Base-by-base conservation (phyloP, 345 rosid genomes). In the Boechera stricta region DNA sequence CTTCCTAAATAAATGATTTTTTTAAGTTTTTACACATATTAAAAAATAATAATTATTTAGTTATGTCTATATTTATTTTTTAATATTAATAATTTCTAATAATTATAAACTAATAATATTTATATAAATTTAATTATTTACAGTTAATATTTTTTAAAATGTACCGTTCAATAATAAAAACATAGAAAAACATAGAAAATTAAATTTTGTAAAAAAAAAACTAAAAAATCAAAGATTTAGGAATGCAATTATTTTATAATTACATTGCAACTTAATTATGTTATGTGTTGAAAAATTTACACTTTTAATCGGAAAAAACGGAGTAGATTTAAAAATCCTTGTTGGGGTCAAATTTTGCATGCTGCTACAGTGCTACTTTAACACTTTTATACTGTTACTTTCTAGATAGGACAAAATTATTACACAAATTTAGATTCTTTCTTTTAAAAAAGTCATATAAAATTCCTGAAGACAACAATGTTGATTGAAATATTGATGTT, bases 261-360 rank as follows among this genome's bases (percentile, higher is more conserved):
- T 13, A 33, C 8, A 16, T 36, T 10, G 10, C 41, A 36, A 8
- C 13, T 41, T 41, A 63, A 6, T 48, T 33, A 32, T 51, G 1
- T 26, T 11, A 0, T 4, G 18, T 10, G 54, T 66, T 35, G 38
- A 58, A 72, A 67, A 26, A 35, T 15, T 24, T 58, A 31, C 13
- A 58, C 58, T 44, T 60, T 73, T 53, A 18, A 3, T 52, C 31
- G 35, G 32, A 76, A 69, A 62, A 31, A 1, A 32, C 21, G 35
- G 49, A 76, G 75, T 7, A 18, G 81, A 58, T 64, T 9, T 53
- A 36, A 21, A 36, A 7, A 15, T 61, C 0, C 44, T 62, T 15
- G 42, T 5, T 55, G 10, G 3, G 49, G 77, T 78, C 81, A 72
- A 78, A 58, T 53, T 31, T 59, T 72, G 77, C 73, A 51, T 58